phyloP scores from a whole-genome alignment of 1,284 basidiomycete species.

The Leucoagaricus sp. region DNA sequence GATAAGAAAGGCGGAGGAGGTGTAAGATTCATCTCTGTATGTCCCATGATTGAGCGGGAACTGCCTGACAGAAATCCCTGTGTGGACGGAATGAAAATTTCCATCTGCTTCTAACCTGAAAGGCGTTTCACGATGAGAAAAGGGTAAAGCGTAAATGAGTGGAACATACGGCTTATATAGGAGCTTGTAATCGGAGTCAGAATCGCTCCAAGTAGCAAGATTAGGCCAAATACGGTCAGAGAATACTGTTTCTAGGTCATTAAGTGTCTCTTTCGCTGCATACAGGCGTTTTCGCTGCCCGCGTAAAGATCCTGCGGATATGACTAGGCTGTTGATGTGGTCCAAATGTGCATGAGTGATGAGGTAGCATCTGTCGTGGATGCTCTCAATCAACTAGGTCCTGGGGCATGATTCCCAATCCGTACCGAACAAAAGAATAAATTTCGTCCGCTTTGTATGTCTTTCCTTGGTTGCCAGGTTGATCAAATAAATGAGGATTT shows the following conservation, averaged over 20 bases:
- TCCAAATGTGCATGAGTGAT: slow-evolving; percentile 84
- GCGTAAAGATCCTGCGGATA: slow-evolving; percentile 72
- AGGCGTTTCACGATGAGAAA: background rate
- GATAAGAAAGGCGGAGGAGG: slow-evolving; percentile 77
- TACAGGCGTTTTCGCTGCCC: slow-evolving; percentile 67
- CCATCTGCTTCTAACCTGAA: slow-evolving; percentile 44
- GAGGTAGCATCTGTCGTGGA: slow-evolving; percentile 58
- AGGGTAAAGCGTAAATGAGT: background rate
- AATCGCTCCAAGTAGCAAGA: slow-evolving; percentile 72
- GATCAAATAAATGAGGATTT: slow-evolving; percentile 54
- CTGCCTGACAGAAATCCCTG: slow-evolving; percentile 61
- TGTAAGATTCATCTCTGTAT: slow-evolving; percentile 48
- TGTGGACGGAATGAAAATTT: slow-evolving; percentile 52
- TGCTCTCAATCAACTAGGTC: background rate
- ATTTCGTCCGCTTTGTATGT: slow-evolving; percentile 49
- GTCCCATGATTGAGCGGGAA: slow-evolving; percentile 74
- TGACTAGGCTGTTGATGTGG: slow-evolving; percentile 74
- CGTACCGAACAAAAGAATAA: slow-evolving; percentile 60
- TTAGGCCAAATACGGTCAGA: slow-evolving; percentile 81
- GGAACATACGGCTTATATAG: slow-evolving; percentile 58
- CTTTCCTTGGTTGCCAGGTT: slow-evolving; percentile 15
- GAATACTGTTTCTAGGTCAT: slow-evolving; percentile 75
- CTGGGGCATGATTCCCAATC: slow-evolving; percentile 4
- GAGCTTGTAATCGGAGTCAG: slow-evolving; percentile 54
- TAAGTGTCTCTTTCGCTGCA: slow-evolving; percentile 60